These are phyloP conservation scores for Pterocarpus macrocarpus DNA, from an alignment of 306 rosid species.

Conservation along the genomic window DNA sequence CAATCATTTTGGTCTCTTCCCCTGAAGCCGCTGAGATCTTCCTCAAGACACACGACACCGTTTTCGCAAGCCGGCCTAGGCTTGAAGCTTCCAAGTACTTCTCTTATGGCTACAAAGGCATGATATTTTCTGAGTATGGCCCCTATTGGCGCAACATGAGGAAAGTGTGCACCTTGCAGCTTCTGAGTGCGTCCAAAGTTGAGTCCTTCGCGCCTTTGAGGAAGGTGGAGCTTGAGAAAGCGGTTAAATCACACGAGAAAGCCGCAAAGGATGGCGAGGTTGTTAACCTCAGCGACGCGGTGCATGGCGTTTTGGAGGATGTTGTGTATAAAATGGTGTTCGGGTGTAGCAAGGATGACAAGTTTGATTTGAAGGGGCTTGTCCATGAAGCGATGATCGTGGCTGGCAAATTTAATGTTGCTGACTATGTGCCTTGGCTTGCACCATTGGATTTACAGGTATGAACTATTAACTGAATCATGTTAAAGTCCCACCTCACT, in stretches of 20 bases:
- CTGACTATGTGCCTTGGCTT: slow-evolving; percentile 48
- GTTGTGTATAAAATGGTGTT: slow-evolving; percentile 19
- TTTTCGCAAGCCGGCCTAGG: neutral
- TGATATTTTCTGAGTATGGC: neutral
- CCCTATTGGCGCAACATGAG: slow-evolving; percentile 18
- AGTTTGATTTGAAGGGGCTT: slow-evolving; percentile 39
- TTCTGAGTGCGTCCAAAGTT: neutral
- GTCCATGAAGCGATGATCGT: neutral
- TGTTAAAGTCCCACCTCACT: too few species aligned
- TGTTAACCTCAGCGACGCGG: neutral
- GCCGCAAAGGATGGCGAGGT: neutral
- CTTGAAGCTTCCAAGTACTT: neutral
- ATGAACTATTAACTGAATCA: neutral
- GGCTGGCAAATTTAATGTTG: slow-evolving; percentile 28
- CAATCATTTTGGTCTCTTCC: neutral
- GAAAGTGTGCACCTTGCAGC: slow-evolving; percentile 4
- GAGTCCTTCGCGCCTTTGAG: neutral
- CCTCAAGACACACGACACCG: slow-evolving; percentile 1
- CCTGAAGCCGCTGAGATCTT: neutral
- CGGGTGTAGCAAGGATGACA: slow-evolving; percentile 25
- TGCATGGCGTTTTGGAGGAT: neutral
- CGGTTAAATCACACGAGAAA: neutral
- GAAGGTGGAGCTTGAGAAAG: neutral
- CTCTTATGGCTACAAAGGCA: neutral
- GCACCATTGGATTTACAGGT: slow-evolving; percentile 50